Base-by-base conservation (phyloP, 345 rosid species). In the Hibiscus trionum region DNA sequence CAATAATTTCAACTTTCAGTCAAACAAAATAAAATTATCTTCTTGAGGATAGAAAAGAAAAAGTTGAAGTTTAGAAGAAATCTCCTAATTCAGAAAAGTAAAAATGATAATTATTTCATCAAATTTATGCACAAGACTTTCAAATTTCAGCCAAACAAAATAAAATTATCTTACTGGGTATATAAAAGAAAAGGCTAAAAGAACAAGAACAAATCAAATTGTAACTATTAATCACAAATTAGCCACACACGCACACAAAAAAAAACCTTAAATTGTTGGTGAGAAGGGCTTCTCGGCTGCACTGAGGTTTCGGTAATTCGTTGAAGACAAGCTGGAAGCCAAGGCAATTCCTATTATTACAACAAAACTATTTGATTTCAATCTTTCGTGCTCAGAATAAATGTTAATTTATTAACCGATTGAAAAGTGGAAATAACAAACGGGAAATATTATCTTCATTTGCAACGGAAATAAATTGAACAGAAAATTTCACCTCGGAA, bases 291-390 rank as follows among this genome's bases (percentile, higher is more conserved):
- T 69, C 50, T 67, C 37, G 47, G 55, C 44, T 77, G 77, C 58
- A 24, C 65, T 5, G 77, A 64, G 17, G 66, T 24, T n/a, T 82
- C 77, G 12, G 27, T 10, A 69, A 72, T 65, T 52, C 69, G 78
- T 59, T 80, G 87, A 50, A 86, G 85, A 86, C 83, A 84, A 71
- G 74, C 72, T 9, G 88, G 87, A 8, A 86, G 80, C 86, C 88
- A 84, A 33, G 74, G 83, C 26, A 74, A 64, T 72, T 86, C 87
- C 87, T 85, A 77, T 64, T 44, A 71, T 42, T 59, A 39, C 15
- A 46, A 31, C 15, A 17, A 57, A 4, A 2, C 8, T 55, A 55
- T 55, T 55, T 55, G 59, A 19, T 19, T 19, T 56, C 26, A 56
- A 7, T 56, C 60, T 56, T 21, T 9, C 24, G 3, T 3, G 17